Evolutionary conservation across 176 grass and related monocot species (phyloP).

Genomic region (Calamus simplicifolius): DNA sequence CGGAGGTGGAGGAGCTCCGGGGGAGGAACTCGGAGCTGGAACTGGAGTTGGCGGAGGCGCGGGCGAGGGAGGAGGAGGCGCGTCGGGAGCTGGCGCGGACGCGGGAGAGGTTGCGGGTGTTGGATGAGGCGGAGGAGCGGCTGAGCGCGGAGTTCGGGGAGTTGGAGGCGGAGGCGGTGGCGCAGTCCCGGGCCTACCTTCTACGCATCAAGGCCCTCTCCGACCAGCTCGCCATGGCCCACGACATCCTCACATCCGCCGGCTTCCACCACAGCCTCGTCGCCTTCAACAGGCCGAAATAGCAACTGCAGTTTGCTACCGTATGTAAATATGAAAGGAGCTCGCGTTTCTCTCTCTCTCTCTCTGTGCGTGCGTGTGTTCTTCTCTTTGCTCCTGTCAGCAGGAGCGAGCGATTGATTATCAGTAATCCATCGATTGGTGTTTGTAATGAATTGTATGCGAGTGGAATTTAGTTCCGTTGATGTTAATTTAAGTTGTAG

Average conservation of each 20-base stretch:
- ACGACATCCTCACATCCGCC: conserved; percentile 5
- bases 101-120: conserved; percentile 29
- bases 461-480: too few relatives aligned
- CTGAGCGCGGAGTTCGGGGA: conserved; percentile 68
- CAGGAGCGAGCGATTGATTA: too few relatives aligned
- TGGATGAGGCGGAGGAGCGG: conserved; percentile 74
- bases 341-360: too few relatives aligned
- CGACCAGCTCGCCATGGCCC: conserved; percentile 41
- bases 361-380: too few relatives aligned
- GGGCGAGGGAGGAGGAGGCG: conserved; percentile 47
- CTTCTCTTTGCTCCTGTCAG: too few relatives aligned
- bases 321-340: too few relatives aligned
- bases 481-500: too few relatives aligned
- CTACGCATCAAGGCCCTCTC: conserved; percentile 52
- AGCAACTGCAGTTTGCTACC: too few relatives aligned
- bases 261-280: too few relatives aligned
- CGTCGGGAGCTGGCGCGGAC: conserved; percentile 51
- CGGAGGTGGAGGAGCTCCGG: conserved; percentile 33
- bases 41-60: conserved; percentile 31
- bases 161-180: conserved; percentile 57
- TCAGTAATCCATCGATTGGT: too few relatives aligned
- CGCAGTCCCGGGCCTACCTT: conserved; percentile 38
- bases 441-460: too few relatives aligned
- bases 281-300: too few relatives aligned
- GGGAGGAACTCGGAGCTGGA: conserved; percentile 53